Percentiles rank a stretch among this genome's conserved stretches.
These are phyloP conservation scores for Russula sp. DNA, from an alignment of 768 basidiomycete species.

Conservation along the genomic window DNA sequence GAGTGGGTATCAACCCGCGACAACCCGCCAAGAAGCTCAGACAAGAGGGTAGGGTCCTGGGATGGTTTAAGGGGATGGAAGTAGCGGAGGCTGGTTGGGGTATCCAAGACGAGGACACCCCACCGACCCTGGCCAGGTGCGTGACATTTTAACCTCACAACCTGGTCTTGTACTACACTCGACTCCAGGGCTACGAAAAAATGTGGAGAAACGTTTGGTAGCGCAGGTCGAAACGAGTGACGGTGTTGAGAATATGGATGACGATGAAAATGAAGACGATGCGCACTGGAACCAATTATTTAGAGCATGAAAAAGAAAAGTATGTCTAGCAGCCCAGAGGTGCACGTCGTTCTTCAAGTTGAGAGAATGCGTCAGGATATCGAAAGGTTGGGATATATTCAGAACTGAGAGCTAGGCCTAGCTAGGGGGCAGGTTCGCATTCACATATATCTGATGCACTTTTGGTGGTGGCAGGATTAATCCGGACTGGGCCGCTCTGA, in stretches of 20 bases:
- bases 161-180: slow-evolving; percentile 64
- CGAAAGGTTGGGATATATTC: slow-evolving; percentile 65
- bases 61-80: slow-evolving; percentile 36
- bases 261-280: slow-evolving; percentile 38
- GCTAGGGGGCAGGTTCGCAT: slow-evolving; percentile 48
- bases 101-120: slow-evolving; percentile 48
- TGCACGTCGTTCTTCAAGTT: slow-evolving; percentile 73
- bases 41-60: slow-evolving; percentile 27
- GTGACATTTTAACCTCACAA: slow-evolving; percentile 64
- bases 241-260: slow-evolving; percentile 39
- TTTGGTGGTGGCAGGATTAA: not conserved
- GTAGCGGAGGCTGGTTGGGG: slow-evolving; percentile 60
- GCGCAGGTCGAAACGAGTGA: slow-evolving; percentile 37
- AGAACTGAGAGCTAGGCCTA: slow-evolving; percentile 48
- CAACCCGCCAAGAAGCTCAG: slow-evolving; percentile 39
- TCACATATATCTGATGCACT: slow-evolving; percentile 33
- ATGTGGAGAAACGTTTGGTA: too few relatives aligned
- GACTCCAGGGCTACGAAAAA: slow-evolving; percentile 64
- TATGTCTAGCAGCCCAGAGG: slow-evolving; percentile 59
- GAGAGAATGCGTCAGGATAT: slow-evolving; percentile 71
- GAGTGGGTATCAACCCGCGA: slow-evolving; percentile 35
- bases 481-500: slow-evolving; percentile 76
- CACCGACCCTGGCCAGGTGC: slow-evolving; percentile 46
- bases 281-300: slow-evolving; percentile 50
- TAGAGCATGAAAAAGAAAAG: slow-evolving; percentile 49